These are phyloP conservation scores for Gossypium sturtianum DNA, from an alignment of 345 rosid genomes.

Conservation along the genomic window DNA sequence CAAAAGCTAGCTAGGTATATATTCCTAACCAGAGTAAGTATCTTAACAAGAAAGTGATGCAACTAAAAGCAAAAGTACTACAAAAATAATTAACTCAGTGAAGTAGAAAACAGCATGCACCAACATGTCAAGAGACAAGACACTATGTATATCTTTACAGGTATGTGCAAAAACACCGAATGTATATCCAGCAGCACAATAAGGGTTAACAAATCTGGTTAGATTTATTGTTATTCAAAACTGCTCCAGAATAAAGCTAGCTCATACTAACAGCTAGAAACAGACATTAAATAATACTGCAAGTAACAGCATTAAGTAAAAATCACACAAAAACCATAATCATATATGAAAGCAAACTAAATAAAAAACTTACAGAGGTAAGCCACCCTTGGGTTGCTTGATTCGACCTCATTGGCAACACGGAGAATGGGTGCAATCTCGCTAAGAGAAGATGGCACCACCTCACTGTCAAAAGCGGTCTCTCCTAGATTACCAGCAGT, in stretches of 20 bases:
- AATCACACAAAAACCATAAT: not conserved
- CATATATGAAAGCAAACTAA: not conserved
- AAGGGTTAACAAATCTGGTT: not conserved
- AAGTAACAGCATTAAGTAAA: not conserved
- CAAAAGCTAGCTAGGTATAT: not conserved
- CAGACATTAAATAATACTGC: not conserved
- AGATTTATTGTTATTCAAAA: not conserved
- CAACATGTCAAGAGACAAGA: not conserved
- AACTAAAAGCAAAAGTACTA: not conserved
- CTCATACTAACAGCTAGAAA: not conserved
- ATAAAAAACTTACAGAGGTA: conserved; percentile 68
- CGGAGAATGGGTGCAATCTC: conserved; percentile 99
- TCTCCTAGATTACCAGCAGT: conserved; percentile 91
- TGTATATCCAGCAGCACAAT: not conserved
- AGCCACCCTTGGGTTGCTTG: conserved; percentile 85
- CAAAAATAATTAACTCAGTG: not conserved
- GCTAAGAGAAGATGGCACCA: conserved; percentile 86
- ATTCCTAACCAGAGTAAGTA: not conserved
- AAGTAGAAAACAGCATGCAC: not conserved
- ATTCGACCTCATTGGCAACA: conserved; percentile 97
- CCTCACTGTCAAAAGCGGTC: conserved; percentile 82
- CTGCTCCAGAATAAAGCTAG: conserved; percentile 1
- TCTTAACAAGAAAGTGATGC: not conserved
- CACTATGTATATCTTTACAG: not conserved
- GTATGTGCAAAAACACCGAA: not conserved